A percentile compares a stretch with the other conserved stretches of the same genome.
Conservation (phyloP, 176 grass and related monocot genomes). For the Cenchrus purpureus region DNA sequence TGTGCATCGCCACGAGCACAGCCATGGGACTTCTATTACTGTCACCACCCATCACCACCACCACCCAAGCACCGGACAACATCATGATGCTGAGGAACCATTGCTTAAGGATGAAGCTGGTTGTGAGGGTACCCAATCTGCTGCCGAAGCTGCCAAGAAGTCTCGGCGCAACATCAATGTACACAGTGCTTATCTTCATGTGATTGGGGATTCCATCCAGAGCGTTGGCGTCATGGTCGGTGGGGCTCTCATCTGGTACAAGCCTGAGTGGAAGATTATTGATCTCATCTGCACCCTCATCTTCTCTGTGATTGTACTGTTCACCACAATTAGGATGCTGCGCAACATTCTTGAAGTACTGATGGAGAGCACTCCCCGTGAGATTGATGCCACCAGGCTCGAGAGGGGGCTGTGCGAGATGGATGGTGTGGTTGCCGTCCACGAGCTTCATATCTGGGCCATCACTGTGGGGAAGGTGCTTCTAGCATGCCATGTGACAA, state of each 20-base stretch:
- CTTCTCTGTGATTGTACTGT: conserved; percentile 86
- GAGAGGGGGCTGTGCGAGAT: conserved; percentile 79
- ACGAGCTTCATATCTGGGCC: conserved; percentile 98
- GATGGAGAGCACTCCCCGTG: conserved; percentile 95
- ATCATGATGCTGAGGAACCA: conserved; percentile 59
- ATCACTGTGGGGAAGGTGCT: conserved; percentile 98
- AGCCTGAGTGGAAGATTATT: conserved; percentile 98
- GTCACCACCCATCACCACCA: conserved; percentile 60
- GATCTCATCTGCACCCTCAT: conserved; percentile 97
- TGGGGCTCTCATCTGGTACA: conserved; percentile 99
- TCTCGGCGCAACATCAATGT: conserved; percentile 85
- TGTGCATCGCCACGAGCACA: conserved; percentile 46
- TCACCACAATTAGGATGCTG: conserved; percentile 88
- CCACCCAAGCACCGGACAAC: conserved; percentile 38
- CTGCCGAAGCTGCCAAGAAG: conserved; percentile 54
- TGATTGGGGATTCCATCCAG: conserved; percentile 90
- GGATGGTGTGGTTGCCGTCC: conserved; percentile 77
- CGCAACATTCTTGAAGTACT: conserved; percentile 91
- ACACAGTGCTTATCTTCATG: conserved; percentile 94
- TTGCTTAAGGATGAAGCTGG: conserved; percentile 58
- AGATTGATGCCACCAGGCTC: conserved; percentile 83
- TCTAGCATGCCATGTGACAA: conserved; percentile 87
- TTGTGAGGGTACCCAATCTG: conserved; percentile 39
- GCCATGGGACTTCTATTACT: conserved; percentile 41
- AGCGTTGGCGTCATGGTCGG: conserved; percentile 95